These are phyloP conservation scores for Solanum hybrid DNA, from an alignment of 305 asterid species.

Conservation along the genomic window DNA sequence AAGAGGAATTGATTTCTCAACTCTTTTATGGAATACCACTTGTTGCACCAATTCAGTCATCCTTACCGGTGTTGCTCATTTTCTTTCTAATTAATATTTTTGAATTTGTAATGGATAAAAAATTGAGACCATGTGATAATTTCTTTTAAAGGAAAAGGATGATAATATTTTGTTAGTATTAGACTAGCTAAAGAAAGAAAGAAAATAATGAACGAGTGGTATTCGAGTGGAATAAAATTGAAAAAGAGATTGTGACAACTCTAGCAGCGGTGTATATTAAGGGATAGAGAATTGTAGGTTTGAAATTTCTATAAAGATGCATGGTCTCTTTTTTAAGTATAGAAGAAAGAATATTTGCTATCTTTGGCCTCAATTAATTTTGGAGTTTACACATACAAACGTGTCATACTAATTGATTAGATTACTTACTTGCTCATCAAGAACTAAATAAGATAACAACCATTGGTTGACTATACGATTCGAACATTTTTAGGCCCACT, in stretches of 20 bases:
- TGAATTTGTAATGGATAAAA: background rate
- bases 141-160: background rate
- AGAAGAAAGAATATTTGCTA: background rate
- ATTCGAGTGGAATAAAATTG: background rate
- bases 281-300: background rate
- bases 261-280: background rate
- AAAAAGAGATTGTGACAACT: background rate
- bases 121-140: background rate
- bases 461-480: background rate
- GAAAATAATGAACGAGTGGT: background rate
- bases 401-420: background rate
- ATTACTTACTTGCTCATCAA: background rate
- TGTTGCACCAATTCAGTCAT: background rate
- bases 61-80: fast-evolving
- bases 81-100: background rate
- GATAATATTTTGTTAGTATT: background rate
- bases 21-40: fast-evolving
- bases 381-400: background rate
- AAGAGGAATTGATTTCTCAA: fast-evolving
- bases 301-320: background rate
- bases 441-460: background rate
- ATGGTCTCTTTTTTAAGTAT: background rate
- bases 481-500: background rate
- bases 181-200: background rate
- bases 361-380: background rate